Conservation (phyloP, 2,329 filamentous ascomycete species). For the Stagonosporopsis cucurbitacearum region DNA sequence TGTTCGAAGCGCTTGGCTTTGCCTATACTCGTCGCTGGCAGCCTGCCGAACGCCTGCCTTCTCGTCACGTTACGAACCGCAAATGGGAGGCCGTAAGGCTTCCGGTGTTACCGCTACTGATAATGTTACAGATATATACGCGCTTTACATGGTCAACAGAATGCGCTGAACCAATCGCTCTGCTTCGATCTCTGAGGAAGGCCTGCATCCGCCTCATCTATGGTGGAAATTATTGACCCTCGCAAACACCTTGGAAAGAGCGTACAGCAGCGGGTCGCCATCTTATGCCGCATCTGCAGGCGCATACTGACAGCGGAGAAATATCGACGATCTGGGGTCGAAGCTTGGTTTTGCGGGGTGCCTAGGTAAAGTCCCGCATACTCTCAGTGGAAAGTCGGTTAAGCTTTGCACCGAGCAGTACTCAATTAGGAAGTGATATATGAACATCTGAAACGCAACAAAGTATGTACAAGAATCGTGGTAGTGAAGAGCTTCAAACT, state of each 20-base stretch:
- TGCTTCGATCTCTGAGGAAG: background rate
- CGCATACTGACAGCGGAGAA: slow-evolving; percentile 4
- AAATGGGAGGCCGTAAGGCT: background rate
- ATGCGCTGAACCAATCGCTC: background rate
- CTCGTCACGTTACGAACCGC: background rate
- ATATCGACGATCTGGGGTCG: slow-evolving; percentile 5
- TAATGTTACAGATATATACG: background rate
- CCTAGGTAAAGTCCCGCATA: background rate
- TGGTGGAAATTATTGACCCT: background rate
- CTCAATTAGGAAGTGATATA: background rate
- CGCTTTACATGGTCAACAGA: background rate
- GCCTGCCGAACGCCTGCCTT: background rate
- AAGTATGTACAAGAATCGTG: background rate
- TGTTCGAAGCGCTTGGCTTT: slow-evolving; percentile 2
- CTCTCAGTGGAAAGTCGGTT: background rate
- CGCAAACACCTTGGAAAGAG: background rate
- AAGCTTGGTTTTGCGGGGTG: slow-evolving; percentile 9
- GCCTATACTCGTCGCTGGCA: background rate
- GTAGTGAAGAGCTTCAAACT: slow-evolving; percentile 6
- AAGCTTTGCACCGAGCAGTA: background rate
- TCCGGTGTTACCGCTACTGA: background rate
- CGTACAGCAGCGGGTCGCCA: background rate
- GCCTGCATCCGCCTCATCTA: background rate
- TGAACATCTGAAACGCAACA: background rate
- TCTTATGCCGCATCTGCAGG: background rate